Evolutionary conservation across 2,329 filamentous ascomycete genomes (phyloP), one percentile per base, ranked within the genome.

Genomic region (Reticulascus tulasneorum): DNA sequence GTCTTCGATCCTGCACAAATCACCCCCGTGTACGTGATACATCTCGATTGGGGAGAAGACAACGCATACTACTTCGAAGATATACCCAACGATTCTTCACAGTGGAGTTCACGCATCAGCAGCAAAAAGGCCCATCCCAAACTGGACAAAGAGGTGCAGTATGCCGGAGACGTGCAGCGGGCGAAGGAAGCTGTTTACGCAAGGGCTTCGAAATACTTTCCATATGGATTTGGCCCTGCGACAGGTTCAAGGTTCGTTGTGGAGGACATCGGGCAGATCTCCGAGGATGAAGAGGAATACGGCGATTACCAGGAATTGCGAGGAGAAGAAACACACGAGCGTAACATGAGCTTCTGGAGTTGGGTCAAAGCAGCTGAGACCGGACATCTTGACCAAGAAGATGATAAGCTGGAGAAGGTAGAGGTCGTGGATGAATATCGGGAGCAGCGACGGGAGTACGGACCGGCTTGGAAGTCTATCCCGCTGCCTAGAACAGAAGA

Each of bases 171-270:
- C 17, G 37, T 47, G 8, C 52, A 61, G 40, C 56, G 58, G 8
- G 48, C 50, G 28, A 63, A 63, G 40, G 53, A 59, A 26, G 63
- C 61, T 9, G 47, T 55, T 30, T 55, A 63, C 29, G 63, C 64
- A 0, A 54, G 59, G 8, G 67, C 63, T 0, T 46, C 59, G 23
- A 71, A 71, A 49, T 70, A 58, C 49, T 70, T 70, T 33, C 65
- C 66, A 1, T 70, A 67, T 35, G 65, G 66, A 2, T 71, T 58
- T 45, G 66, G 69, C 0, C 60, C 64, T 3, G 62, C 63, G 3
- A 62, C 52, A 1, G 64, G 64, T 3, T 60, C 52, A 0, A 58
- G 40, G 10, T 67, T 72, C 39, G 62, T 68, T 4, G 59, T 72
- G 33, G 66, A 70, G 41, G 64, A 67, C 32, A 57, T 71, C 19